Conservation (phyloP, 306 rosid genomes). For the Casuarina equisetifolia region DNA sequence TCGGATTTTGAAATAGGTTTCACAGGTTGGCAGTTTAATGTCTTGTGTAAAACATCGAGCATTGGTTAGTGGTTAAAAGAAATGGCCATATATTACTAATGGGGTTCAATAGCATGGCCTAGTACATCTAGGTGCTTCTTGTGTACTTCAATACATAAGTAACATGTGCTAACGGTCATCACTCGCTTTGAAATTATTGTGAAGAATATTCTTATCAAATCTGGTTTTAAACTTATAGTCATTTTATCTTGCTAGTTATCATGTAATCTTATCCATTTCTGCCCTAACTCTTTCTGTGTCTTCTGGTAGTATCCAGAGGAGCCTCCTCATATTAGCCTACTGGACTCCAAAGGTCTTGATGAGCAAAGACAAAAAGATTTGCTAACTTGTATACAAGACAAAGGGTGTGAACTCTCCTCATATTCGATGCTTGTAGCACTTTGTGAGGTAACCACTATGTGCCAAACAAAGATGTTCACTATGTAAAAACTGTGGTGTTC, state of each 20-base stretch:
- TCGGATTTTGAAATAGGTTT: not conserved
- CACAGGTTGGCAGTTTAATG: not conserved
- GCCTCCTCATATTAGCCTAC: constrained; percentile 51
- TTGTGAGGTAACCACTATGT: constrained; percentile 62
- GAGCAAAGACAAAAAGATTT: constrained; percentile 54
- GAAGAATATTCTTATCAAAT: constrained; percentile 16
- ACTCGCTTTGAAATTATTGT: not conserved
- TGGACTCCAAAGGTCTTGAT: constrained; percentile 74
- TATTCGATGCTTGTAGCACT: constrained; percentile 74
- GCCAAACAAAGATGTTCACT: constrained; percentile 15
- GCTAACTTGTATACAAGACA: constrained; percentile 40
- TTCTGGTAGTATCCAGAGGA: constrained; percentile 67
- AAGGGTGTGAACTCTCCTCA: constrained; percentile 55
- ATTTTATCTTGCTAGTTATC: not conserved
- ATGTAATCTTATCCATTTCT: constrained; percentile 11
- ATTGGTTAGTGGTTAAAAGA: not conserved
- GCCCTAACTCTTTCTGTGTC: constrained; percentile 6
- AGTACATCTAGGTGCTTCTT: not conserved
- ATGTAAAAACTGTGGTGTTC: not conserved
- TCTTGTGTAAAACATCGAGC: not conserved
- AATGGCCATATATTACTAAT: not conserved
- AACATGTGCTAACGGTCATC: not conserved
- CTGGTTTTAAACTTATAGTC: not conserved
- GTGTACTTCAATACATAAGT: not conserved
- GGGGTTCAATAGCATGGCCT: not conserved